Base-by-base conservation (phyloP, 495 filamentous ascomycete species). In the Trichoderma parareesei region DNA sequence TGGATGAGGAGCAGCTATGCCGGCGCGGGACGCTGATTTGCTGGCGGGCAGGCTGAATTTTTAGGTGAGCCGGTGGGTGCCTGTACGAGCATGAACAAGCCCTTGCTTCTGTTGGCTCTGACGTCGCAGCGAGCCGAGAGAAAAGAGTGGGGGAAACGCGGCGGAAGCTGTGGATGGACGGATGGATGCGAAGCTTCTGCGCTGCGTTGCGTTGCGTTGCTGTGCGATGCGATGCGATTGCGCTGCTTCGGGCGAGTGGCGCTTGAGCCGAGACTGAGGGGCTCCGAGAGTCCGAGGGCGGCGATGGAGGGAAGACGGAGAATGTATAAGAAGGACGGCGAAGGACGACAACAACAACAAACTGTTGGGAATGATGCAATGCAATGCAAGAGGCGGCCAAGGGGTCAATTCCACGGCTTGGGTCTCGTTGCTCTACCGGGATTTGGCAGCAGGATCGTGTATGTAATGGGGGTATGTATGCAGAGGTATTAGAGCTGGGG, bases 1-100 rank as follows among this genome's bases (percentile, higher is more conserved):
- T 69, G 69, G 71, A 71, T 68, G 70, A 71, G 67, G 71, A 73
- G 69, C 62, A 67, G 46, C 69, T 67, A 67, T 42, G 67, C 63
- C 16, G 48, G 66, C 66, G 69, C 65, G 71, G 73, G 63, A 70
- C 70, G 70, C 73, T 80, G 79, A 79, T 80, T 81, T 81, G 76
- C 73, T 74, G 69, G 69, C 66, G 61, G 61, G 43, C 61, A 37
- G 61, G 53, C 53, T 57, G 53, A 38, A 63, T 66, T 70, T 66
- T 66, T 73, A 64, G 69, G 62, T 46, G 61, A 63, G 44, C 41
- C 41, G 61, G 14, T 33, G 46, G 46, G 16, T 49, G 46, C 46
- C 46, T 49, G 46, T 49, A 18, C 20, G 61, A 33, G 61, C 27
- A 27, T 27, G 27, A 27, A 27, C 27, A 27, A 27, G 27, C 27